phyloP scores from a whole-genome alignment of 805 yeast genomes.

The Candida piceae region DNA sequence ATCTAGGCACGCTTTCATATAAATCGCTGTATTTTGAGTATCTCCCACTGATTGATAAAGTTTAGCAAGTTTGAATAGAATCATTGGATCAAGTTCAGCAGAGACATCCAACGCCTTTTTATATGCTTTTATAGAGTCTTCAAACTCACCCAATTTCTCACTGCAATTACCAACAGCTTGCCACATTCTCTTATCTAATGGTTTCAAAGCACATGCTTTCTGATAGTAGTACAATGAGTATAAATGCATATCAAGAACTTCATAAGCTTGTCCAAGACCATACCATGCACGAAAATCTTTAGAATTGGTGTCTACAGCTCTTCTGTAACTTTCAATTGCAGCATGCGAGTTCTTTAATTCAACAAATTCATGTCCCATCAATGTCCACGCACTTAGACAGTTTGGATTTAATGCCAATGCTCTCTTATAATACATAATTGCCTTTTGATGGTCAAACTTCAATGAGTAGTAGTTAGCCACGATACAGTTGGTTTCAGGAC shows the following conservation, averaged over 20 bases:
- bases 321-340: slow-evolving; percentile 89
- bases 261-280: slow-evolving; percentile 97
- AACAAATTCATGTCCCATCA: slow-evolving; percentile 98
- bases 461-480: slow-evolving; percentile 91
- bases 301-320: slow-evolving; percentile 86
- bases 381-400: slow-evolving; percentile 91
- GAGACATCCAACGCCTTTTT: slow-evolving; percentile 63
- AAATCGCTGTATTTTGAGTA: slow-evolving; percentile 45
- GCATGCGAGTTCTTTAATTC: slow-evolving; percentile 96
- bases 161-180: slow-evolving; percentile 88
- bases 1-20: slow-evolving; percentile 65
- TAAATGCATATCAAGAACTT: slow-evolving; percentile 89
- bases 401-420: slow-evolving; percentile 77
- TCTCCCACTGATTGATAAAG: slow-evolving; percentile 58
- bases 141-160: slow-evolving; percentile 64
- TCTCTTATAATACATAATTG: slow-evolving; percentile 86
- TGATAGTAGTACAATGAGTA: slow-evolving; percentile 92
- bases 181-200: slow-evolving; percentile 93
- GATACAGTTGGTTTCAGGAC: slow-evolving; percentile 94
- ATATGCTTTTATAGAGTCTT: slow-evolving; percentile 76
- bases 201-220: slow-evolving; percentile 81
- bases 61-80: slow-evolving; percentile 62
- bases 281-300: slow-evolving; percentile 97
- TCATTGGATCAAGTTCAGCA: slow-evolving; percentile 45
- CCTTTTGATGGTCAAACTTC: slow-evolving; percentile 90